A percentile compares a stretch with the other conserved stretches of the same genome.
Conservation (phyloP, 2,329 filamentous ascomycete species). For the Fusarium annulatum region DNA sequence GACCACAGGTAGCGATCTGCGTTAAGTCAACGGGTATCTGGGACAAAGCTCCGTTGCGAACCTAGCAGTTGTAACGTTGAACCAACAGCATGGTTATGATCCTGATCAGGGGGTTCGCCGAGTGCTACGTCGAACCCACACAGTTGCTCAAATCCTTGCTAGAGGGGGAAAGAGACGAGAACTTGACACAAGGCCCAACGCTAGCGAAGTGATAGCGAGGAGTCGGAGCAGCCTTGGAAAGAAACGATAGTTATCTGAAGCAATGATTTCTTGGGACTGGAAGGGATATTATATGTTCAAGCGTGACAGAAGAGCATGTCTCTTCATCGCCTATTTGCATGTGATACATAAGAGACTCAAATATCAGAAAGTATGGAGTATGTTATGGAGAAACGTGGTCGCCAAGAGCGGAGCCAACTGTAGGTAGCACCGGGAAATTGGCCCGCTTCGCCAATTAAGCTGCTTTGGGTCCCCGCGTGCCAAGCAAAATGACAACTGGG, state of each 20-base stretch:
- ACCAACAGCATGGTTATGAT: background rate
- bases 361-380: background rate
- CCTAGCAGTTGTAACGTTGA: background rate
- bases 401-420: background rate
- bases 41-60: background rate
- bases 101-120: background rate
- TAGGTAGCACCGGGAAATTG: background rate
- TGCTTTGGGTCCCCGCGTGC: background rate
- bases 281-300: too few relatives aligned
- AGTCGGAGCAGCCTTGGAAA: rapidly evolving
- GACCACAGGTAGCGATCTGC: background rate
- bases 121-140: background rate
- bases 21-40: background rate
- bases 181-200: background rate
- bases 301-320: rapidly evolving
- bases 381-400: background rate
- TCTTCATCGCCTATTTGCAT: rapidly evolving
- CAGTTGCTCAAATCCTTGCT: background rate
- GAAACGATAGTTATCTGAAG: background rate
- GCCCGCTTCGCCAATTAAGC: background rate
- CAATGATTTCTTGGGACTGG: rapidly evolving
- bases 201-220: background rate
- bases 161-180: background rate
- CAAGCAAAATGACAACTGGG: background rate
- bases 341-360: background rate